A percentile compares a stretch with the other conserved stretches of the same genome.
Conservation (phyloP, 108 stramenopile species). For the Nitzschia palea region DNA sequence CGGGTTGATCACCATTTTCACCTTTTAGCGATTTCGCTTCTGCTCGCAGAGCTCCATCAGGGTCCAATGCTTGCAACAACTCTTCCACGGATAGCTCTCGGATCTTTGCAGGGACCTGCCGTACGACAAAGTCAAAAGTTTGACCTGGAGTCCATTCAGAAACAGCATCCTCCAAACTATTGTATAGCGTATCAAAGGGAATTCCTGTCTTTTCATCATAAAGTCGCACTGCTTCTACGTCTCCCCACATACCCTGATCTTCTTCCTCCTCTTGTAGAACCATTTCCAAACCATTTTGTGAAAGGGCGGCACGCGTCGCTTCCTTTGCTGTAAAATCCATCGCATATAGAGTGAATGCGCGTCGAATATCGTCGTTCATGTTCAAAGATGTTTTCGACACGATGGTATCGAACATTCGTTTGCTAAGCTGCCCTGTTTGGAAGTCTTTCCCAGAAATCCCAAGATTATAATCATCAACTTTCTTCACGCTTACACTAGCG, state of each 20-base stretch:
- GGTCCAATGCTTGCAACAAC: constrained; percentile 69
- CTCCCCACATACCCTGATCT: constrained; percentile 78
- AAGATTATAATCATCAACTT: constrained; percentile 62
- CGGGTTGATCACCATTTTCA: constrained; percentile 30
- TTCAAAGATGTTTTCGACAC: constrained; percentile 20
- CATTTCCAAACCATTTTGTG: constrained; percentile 68
- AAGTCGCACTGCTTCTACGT: constrained; percentile 61
- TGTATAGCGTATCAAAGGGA: constrained; percentile 35
- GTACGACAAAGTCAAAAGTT: constrained; percentile 74
- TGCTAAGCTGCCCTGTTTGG: constrained; percentile 61
- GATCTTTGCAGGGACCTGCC: constrained; percentile 69
- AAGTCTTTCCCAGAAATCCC: constrained; percentile 68
- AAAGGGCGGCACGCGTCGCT: constrained; percentile 72
- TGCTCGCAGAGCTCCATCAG: constrained; percentile 62
- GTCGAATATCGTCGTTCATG: constrained; percentile 46
- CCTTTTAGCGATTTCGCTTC: constrained; percentile 51
- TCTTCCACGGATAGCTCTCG: constrained; percentile 62
- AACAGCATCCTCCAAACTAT: constrained; percentile 63
- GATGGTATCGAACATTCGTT: constrained; percentile 70
- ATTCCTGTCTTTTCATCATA: constrained; percentile 46
- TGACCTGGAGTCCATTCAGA: constrained; percentile 74
- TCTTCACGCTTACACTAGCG: constrained; percentile 36
- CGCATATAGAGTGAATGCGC: constrained; percentile 55
- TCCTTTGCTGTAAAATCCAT: constrained; percentile 88
- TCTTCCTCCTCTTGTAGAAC: constrained; percentile 57